Evolutionary conservation across 768 basidiomycete genomes (phyloP).

Genomic region (Galerina sulciceps): DNA sequence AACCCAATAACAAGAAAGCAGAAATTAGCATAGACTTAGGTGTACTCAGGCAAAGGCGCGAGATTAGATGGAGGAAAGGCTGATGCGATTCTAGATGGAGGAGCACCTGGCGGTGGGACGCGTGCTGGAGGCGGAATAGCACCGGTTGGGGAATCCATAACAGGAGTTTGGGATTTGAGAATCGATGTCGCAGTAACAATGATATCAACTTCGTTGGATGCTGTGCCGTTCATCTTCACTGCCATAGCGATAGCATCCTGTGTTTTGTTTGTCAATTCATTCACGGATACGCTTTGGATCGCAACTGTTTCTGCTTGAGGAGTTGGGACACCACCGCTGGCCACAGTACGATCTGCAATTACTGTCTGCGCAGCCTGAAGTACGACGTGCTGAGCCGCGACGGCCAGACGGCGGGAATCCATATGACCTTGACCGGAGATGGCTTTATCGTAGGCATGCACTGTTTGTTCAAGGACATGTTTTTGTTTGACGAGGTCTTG

Average conservation of each 20-base stretch:
- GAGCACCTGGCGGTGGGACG: constrained; percentile 17
- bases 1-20: constrained; percentile 24
- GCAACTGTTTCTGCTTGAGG: constrained; percentile 44
- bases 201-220: constrained; percentile 81
- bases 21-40: constrained; percentile 32
- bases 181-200: constrained; percentile 70
- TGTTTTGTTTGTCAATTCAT: constrained; percentile 55
- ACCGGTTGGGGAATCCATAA: constrained; percentile 25
- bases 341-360: constrained; percentile 50
- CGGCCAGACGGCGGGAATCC: constrained; percentile 64
- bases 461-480: constrained; percentile 71
- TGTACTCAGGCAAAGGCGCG: constrained; percentile 46
- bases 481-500: constrained; percentile 82
- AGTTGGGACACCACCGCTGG: constrained; percentile 39
- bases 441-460: constrained; percentile 77
- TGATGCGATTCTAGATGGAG: constrained; percentile 24
- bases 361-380: constrained; percentile 79
- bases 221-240: constrained; percentile 73
- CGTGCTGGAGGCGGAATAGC: constrained; percentile 15
- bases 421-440: constrained; percentile 57
- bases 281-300: constrained; percentile 54
- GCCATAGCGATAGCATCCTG: constrained; percentile 80
- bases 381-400: constrained; percentile 82
- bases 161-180: constrained; percentile 45
- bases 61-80: constrained; percentile 33